phyloP scores from a whole-genome alignment of 371 early-diverging fungal genomes.

The Rhizopus microsporus region DNA sequence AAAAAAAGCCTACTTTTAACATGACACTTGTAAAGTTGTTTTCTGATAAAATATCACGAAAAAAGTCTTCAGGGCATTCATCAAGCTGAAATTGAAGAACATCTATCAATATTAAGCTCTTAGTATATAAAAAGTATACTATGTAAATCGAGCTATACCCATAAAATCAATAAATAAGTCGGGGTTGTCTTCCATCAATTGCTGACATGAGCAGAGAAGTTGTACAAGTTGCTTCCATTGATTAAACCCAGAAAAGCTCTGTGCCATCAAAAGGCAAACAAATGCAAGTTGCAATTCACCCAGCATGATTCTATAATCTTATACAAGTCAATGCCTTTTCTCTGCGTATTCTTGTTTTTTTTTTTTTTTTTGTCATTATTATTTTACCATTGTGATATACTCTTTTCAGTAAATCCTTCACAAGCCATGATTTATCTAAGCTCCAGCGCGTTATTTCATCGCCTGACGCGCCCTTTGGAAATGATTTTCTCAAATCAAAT shows the following conservation, averaged over 20 bases:
- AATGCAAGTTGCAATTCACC: slow-evolving; percentile 87
- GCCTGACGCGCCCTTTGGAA: slow-evolving; percentile 72
- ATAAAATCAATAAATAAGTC: slow-evolving; percentile 59
- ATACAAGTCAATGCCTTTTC: neutral
- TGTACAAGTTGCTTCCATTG: slow-evolving; percentile 87
- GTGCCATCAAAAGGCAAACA: slow-evolving; percentile 78
- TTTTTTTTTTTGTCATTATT: neutral
- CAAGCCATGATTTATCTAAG: slow-evolving; percentile 88
- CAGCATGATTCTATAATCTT: slow-evolving; percentile 53
- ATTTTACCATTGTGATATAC: slow-evolving; percentile 52
- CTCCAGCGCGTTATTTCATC: slow-evolving; percentile 79
- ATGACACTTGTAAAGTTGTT: slow-evolving; percentile 67
- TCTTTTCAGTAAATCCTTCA: slow-evolving; percentile 47
- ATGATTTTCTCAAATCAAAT: slow-evolving; percentile 82
- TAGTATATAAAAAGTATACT: neutral
- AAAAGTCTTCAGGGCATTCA: slow-evolving; percentile 85
- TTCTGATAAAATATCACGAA: slow-evolving; percentile 68
- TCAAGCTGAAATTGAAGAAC: slow-evolving; percentile 64
- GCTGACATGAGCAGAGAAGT: slow-evolving; percentile 66
- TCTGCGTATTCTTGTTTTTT: neutral
- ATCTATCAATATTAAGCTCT: slow-evolving; percentile 26
- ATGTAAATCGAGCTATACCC: slow-evolving; percentile 35
- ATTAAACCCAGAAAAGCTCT: slow-evolving; percentile 84
- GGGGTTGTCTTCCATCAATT: slow-evolving; percentile 52
- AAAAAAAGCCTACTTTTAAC: slow-evolving; percentile 43